These are phyloP conservation scores for Leccinum truebloodii DNA, from an alignment of 768 basidiomycete species.

Conservation along the genomic window DNA sequence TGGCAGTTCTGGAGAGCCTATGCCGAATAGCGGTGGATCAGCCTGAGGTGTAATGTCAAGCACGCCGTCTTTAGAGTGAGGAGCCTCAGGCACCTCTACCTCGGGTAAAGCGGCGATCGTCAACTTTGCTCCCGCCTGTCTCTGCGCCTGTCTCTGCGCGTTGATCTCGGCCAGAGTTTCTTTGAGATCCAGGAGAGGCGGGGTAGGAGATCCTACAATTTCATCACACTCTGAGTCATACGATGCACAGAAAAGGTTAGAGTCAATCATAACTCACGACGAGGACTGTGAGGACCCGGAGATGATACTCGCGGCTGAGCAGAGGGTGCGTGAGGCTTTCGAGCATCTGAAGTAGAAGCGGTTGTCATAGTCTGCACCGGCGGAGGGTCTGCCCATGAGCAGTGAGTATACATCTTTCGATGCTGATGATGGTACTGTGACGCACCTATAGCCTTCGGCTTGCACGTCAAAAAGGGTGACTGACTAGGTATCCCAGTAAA, in stretches of 20 bases:
- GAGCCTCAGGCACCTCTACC: background rate
- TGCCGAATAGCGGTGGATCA: background rate
- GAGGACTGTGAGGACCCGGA: no score
- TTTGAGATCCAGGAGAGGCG: background rate
- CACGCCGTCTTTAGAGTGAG: background rate
- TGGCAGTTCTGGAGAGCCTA: background rate
- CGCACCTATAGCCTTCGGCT: background rate
- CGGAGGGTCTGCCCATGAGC: no score
- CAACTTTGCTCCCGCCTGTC: no score
- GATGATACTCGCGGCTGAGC: no score
- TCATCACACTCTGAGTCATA: no score
- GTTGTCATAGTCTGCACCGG: no score
- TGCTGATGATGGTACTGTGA: background rate
- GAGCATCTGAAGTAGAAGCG: no score
- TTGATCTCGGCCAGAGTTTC: background rate
- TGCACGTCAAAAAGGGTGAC: background rate
- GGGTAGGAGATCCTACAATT: background rate
- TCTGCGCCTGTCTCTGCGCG: background rate
- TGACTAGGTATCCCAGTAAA: background rate
- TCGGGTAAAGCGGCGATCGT: no score
- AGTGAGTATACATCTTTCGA: no score
- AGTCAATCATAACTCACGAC: no score
- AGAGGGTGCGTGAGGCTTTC: no score
- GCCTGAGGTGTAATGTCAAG: background rate
- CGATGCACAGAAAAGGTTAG: no score